A percentile compares a stretch with the other conserved stretches of the same genome.
Evolutionary conservation across 768 basidiomycete species (phyloP).

Genomic region (Pleurotus citrinopileatus): DNA sequence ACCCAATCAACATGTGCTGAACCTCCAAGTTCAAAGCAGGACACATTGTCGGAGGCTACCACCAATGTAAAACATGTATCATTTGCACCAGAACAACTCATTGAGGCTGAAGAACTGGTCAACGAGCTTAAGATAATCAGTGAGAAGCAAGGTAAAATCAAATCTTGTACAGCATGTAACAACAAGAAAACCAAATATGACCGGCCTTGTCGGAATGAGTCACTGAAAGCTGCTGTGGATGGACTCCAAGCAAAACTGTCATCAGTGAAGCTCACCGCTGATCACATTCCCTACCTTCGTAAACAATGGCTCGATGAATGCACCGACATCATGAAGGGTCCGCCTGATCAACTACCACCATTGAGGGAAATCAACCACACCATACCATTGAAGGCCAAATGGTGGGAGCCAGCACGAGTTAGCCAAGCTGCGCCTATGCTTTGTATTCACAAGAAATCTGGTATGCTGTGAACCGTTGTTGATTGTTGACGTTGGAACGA

Average conservation of each 20-base stretch:
- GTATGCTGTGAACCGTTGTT: conserved; percentile 27
- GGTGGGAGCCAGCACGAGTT: conserved; percentile 28
- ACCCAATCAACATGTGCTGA: not conserved
- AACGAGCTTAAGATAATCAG: too few relatives aligned
- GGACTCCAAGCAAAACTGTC: too few relatives aligned
- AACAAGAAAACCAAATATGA: not conserved
- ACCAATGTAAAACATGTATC: not conserved
- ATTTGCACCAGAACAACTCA: too few relatives aligned
- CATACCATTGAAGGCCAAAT: conserved; percentile 29
- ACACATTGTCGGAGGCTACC: not conserved
- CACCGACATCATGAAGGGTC: not conserved
- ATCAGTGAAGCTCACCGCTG: not conserved
- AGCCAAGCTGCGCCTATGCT: conserved; percentile 28
- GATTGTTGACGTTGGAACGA: conserved; percentile 34
- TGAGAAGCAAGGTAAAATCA: too few relatives aligned
- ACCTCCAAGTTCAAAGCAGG: not conserved
- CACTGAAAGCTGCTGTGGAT: not conserved
- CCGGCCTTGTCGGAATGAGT: not conserved
- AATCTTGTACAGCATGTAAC: too few relatives aligned
- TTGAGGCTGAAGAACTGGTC: too few relatives aligned
- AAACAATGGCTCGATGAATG: not conserved
- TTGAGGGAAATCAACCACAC: conserved; percentile 33
- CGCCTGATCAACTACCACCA: conserved; percentile 27
- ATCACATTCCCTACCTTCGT: not conserved
- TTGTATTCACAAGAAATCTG: conserved; percentile 29